Conservation (phyloP, 257 asterid genomes). For the Lavandula angustifolia region DNA sequence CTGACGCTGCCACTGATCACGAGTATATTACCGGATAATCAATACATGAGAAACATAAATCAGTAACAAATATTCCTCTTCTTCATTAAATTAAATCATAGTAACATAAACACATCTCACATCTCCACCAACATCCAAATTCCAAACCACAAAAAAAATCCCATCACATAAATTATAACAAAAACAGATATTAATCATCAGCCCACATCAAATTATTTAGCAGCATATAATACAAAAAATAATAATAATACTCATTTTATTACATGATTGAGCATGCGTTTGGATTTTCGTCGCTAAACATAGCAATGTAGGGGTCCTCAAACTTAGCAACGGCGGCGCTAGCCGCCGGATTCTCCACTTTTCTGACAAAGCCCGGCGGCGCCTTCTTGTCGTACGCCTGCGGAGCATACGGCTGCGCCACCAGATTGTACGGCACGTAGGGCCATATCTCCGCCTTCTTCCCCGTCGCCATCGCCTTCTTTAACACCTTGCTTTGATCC, state of each 20-base stretch:
- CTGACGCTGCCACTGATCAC: no score
- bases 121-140: no score
- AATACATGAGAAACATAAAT: no score
- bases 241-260: no score
- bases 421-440: conserved; percentile 78
- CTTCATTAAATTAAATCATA: background rate
- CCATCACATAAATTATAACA: background rate
- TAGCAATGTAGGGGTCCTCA: conserved; percentile 68
- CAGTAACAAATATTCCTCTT: background rate
- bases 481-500: conserved; percentile 71
- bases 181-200: background rate
- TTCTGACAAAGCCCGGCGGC: conserved; percentile 79
- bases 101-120: no score
- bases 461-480: conserved; percentile 80
- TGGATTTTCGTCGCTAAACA: conserved; percentile 89
- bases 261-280: conserved; percentile 85
- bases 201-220: background rate
- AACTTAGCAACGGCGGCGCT: conserved; percentile 35
- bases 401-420: conserved; percentile 82
- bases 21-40: no score
- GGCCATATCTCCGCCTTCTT: conserved; percentile 93
- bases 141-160: background rate
- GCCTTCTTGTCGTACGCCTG: conserved; percentile 84
- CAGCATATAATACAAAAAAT: no score
- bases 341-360: conserved; percentile 43